phyloP scores from a whole-genome alignment of 1,284 basidiomycete genomes.

The Microbotryum lychnidis-dioicae region DNA sequence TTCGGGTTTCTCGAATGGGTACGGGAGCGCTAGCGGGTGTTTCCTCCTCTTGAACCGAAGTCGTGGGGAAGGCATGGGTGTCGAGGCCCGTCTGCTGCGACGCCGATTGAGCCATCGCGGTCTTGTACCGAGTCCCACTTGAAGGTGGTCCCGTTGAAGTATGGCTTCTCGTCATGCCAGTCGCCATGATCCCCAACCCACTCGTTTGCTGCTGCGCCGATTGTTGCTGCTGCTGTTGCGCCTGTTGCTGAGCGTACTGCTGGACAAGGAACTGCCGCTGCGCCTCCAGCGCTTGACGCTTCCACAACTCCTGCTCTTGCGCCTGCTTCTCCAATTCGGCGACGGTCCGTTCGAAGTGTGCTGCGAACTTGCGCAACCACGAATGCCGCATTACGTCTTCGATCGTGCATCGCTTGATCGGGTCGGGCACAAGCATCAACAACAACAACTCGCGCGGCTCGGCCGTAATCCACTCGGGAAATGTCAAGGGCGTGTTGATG shows the following conservation, averaged over 20 bases:
- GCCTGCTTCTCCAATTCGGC: constrained; percentile 71
- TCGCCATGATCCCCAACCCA: constrained; percentile 2
- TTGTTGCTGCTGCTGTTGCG: constrained; percentile 2
- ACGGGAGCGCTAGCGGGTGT: too few relatives aligned
- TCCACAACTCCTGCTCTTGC: constrained; percentile 74
- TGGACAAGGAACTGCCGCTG: constrained; percentile 30
- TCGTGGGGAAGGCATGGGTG: background rate
- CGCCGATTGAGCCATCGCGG: background rate
- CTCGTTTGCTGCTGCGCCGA: background rate
- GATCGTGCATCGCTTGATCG: constrained; percentile 63
- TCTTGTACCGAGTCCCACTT: background rate
- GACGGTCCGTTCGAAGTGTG: constrained; percentile 60
- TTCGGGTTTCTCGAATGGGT: too few relatives aligned
- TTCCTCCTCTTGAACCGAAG: background rate
- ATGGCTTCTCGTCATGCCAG: constrained; percentile 28
- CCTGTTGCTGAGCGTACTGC: constrained; percentile 16
- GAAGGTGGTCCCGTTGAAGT: constrained; percentile 15
- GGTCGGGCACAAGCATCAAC: constrained; percentile 81
- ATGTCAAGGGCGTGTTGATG: constrained; percentile 86
- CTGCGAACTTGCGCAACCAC: constrained; percentile 65
- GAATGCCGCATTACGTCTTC: constrained; percentile 68
- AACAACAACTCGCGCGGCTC: constrained; percentile 65
- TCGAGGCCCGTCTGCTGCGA: background rate
- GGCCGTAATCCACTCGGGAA: constrained; percentile 81
- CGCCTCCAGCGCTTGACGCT: constrained; percentile 39